These are phyloP conservation scores for Trichoderma guizhouense DNA, from an alignment of 2,329 filamentous ascomycete species.

Conservation along the genomic window DNA sequence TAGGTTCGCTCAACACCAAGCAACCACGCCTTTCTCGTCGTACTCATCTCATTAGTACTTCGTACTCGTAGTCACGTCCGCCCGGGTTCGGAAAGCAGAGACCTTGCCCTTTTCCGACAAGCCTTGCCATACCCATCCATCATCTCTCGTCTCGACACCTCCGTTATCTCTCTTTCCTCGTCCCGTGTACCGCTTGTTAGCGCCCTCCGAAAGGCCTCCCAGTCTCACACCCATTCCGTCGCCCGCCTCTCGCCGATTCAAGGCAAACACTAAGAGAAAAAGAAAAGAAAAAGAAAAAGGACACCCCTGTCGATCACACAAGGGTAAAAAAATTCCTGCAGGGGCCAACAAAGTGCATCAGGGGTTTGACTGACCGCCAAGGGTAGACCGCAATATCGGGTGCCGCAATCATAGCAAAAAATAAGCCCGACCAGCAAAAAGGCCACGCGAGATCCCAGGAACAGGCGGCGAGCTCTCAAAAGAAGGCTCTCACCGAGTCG, in stretches of 20 bases:
- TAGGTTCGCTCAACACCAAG: conserved; percentile 13
- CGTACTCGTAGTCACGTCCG: not conserved
- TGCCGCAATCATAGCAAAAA: conserved; percentile 14
- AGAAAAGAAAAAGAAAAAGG: not conserved
- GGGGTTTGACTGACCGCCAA: conserved; percentile 21
- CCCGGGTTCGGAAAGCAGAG: not conserved
- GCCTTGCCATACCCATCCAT: not conserved
- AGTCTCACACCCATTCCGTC: conserved; percentile 14
- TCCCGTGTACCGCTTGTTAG: conserved; percentile 3
- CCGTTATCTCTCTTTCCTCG: conserved; percentile 4
- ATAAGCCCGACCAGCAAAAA: conserved; percentile 15
- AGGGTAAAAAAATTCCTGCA: conserved; percentile 18
- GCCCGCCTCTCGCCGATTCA: conserved; percentile 12
- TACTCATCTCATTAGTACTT: not conserved
- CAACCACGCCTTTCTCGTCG: conserved; percentile 4
- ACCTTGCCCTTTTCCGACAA: conserved; percentile 10
- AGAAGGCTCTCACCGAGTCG: conserved; percentile 14
- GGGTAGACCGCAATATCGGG: conserved; percentile 22
- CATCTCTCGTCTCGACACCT: not conserved
- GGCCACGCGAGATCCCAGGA: conserved; percentile 16
- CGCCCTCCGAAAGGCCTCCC: conserved; percentile 14
- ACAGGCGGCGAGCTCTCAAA: conserved; percentile 12
- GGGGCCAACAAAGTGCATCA: conserved; percentile 19
- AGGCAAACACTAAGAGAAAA: conserved; percentile 11
- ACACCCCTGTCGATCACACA: conserved; percentile 19